A percentile compares a stretch with the other conserved stretches of the same genome.
Conservation (phyloP, 306 rosid genomes). For the Dryas octopetala region DNA sequence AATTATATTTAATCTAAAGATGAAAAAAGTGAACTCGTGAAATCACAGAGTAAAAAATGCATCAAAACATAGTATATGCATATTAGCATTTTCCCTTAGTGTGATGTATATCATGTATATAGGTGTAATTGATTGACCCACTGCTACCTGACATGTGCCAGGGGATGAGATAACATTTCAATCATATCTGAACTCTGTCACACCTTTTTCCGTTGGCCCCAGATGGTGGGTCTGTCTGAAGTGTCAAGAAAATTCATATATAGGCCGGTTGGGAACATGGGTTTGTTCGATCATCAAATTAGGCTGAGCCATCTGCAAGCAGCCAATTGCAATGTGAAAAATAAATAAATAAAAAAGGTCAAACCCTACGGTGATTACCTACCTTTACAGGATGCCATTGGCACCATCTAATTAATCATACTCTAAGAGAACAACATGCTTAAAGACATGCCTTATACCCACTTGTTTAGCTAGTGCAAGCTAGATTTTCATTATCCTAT, state of each 20-base stretch:
- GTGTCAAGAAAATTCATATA: neutral
- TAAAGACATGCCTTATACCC: constrained; percentile 32
- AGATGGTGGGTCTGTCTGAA: constrained; percentile 24
- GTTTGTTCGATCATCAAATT: constrained; percentile 8
- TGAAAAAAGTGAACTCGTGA: too few species aligned
- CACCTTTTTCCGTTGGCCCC: constrained; percentile 27
- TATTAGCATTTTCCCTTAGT: too few species aligned
- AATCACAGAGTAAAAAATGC: too few species aligned
- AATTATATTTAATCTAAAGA: too few species aligned
- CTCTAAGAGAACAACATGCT: constrained; percentile 28
- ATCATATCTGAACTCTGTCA: constrained; percentile 15
- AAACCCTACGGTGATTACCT: constrained; percentile 22
- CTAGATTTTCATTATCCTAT: constrained; percentile 40
- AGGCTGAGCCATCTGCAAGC: constrained; percentile 14
- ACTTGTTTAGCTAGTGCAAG: constrained; percentile 31
- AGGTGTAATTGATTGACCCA: neutral
- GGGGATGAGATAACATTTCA: neutral
- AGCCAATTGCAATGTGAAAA: neutral
- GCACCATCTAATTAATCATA: constrained; percentile 28
- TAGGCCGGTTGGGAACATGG: constrained; percentile 11
- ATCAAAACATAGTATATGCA: too few species aligned
- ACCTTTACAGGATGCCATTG: constrained; percentile 44
- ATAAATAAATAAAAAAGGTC: constrained; percentile 8
- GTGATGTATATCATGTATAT: too few species aligned
- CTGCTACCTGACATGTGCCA: neutral